Evolutionary conservation across 140 eudicot species (phyloP), one percentile per base, ranked within the genome.

Genomic region (Erigeron philadelphicus): DNA sequence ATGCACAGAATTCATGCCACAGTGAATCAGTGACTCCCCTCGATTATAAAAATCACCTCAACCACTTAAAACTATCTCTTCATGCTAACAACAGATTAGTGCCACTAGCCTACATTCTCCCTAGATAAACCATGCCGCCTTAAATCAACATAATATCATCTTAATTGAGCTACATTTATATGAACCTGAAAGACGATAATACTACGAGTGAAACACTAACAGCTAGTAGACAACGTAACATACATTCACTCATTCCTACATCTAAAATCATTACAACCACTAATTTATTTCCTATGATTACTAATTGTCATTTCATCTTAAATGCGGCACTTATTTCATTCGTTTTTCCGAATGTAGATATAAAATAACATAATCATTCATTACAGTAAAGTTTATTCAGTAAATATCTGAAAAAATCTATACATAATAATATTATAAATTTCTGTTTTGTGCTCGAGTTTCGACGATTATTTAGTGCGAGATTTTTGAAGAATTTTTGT

Each of bases 371-470:
- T 47, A 59, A 59, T 57, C 71, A 10, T 21, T 16, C 38, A 12
- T 11, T 12, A 62, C 50, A 62, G 46, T 63, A 77, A n/a, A n/a
- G 18, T 64, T 43, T 59, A 11, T 23, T 68, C 48, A 53, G 31
- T 41, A 61, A 35, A 18, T 57, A 17, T 10, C 9, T 68, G 50
- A 50, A 43, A 43, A 68, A 62, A 49, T 68, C 80, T 63, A 75
- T 68, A 25, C 41, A 40, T 19, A 48, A 60, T 18, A n/a, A n/a
- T n/a, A n/a, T n/a, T n/a, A n/a, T n/a, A n/a, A n/a, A n/a, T n/a
- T n/a, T n/a, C n/a, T n/a, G n/a, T n/a, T n/a, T n/a, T n/a, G n/a
- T n/a, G n/a, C n/a, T n/a, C n/a, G n/a, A n/a, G n/a, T n/a, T n/a
- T n/a, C n/a, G n/a, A n/a, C n/a, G n/a, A n/a, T n/a, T n/a, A n/a